Percentiles rank a stretch among this genome's conserved stretches.
phyloP scores from a whole-genome alignment of 345 rosid species.

The Populus alba region DNA sequence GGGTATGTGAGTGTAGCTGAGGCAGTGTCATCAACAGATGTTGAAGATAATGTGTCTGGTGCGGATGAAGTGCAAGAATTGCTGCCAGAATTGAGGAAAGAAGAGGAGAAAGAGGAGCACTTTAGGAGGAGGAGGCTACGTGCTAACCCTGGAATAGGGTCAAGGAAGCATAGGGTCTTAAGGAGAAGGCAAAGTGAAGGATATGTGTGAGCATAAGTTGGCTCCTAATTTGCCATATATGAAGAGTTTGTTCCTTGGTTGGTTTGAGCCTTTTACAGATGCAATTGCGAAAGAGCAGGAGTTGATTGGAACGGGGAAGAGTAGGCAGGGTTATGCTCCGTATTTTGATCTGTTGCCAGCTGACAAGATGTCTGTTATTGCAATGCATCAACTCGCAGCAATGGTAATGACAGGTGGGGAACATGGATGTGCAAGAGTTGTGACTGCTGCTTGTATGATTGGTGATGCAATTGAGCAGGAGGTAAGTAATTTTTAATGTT shows the following conservation, averaged over 20 bases:
- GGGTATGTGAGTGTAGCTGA: slow-evolving; percentile 70
- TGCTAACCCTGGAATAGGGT: slow-evolving; percentile 39
- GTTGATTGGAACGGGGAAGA: slow-evolving; percentile 6
- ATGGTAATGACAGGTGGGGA: too few species aligned
- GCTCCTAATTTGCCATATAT: slow-evolving; percentile 46
- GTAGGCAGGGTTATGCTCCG: too few species aligned
- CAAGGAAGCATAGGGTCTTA: slow-evolving; percentile 38
- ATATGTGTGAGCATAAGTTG: slow-evolving; percentile 90
- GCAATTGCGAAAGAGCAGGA: slow-evolving; percentile 72
- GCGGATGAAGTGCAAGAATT: slow-evolving; percentile 65
- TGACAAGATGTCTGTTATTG: too few species aligned
- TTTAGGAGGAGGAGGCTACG: slow-evolving; percentile 17
- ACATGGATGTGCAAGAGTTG: slow-evolving; percentile 42
- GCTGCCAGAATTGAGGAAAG: slow-evolving; percentile 62
- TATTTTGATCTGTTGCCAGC: too few species aligned
- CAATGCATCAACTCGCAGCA: too few species aligned
- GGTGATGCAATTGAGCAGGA: slow-evolving; percentile 97
- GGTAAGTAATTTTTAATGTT: slow-evolving; percentile 43
- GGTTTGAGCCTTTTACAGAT: slow-evolving; percentile 90
- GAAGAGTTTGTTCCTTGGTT: slow-evolving; percentile 74
- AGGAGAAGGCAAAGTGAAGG: slow-evolving; percentile 73
- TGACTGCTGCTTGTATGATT: slow-evolving; percentile 64
- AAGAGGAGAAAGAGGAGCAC: slow-evolving; percentile 38
- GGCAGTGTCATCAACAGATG: slow-evolving; percentile 72
- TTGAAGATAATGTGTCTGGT: slow-evolving; percentile 60